A percentile compares a stretch with the other conserved stretches of the same genome.
These are phyloP conservation scores for Bipolaris oryzae DNA, from an alignment of 2,329 filamentous ascomycete species.

Conservation along the genomic window DNA sequence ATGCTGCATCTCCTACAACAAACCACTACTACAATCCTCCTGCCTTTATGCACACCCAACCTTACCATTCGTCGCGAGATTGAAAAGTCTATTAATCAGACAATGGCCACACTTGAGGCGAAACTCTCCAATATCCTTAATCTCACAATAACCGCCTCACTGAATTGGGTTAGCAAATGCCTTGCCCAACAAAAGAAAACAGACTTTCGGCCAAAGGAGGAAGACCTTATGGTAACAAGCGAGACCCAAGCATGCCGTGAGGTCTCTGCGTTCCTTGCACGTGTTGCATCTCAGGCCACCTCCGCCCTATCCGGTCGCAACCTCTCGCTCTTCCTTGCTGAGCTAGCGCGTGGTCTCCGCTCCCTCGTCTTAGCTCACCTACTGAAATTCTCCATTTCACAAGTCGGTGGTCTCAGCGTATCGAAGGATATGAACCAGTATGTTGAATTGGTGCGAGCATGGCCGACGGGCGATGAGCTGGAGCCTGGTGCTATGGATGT, in stretches of 20 bases:
- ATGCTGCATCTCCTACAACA: slow-evolving; percentile 93
- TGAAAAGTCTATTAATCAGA: slow-evolving; percentile 77
- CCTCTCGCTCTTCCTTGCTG: slow-evolving; percentile 78
- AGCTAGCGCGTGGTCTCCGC: slow-evolving; percentile 81
- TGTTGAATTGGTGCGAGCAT: slow-evolving; percentile 80
- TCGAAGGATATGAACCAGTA: slow-evolving; percentile 97
- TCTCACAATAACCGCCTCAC: slow-evolving; percentile 71
- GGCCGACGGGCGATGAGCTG: slow-evolving; percentile 69
- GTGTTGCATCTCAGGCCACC: slow-evolving; percentile 66
- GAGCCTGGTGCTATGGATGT: slow-evolving; percentile 71
- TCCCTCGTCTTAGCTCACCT: slow-evolving; percentile 87
- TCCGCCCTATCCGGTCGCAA: slow-evolving; percentile 83
- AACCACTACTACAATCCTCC: slow-evolving; percentile 86
- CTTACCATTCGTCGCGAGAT: slow-evolving; percentile 89
- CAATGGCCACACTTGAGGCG: slow-evolving; percentile 79
- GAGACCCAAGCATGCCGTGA: slow-evolving; percentile 82
- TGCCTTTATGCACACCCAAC: slow-evolving; percentile 86
- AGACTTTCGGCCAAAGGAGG: slow-evolving; percentile 87
- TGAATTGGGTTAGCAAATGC: slow-evolving; percentile 76
- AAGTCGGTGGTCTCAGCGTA: slow-evolving; percentile 91
- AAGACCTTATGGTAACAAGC: slow-evolving; percentile 48
- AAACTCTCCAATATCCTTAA: slow-evolving; percentile 77
- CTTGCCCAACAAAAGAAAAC: slow-evolving; percentile 81
- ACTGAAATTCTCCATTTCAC: slow-evolving; percentile 91
- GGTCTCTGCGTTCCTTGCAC: slow-evolving; percentile 79